Base-by-base conservation (phyloP, 495 filamentous ascomycete genomes). In the Xylaria telfairii region DNA sequence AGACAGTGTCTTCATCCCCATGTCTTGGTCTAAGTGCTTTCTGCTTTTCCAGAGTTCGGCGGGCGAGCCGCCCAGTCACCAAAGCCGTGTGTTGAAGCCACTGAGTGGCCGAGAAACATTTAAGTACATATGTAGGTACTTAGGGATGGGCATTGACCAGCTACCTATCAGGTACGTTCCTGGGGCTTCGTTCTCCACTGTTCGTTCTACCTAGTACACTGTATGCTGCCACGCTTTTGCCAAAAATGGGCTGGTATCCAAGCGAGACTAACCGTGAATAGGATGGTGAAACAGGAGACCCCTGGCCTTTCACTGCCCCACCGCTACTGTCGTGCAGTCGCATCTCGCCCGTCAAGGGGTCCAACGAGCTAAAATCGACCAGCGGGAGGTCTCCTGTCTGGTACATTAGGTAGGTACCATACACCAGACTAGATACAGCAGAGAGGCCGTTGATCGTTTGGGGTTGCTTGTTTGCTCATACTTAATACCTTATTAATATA, bases 241-340 rank as follows among this genome's bases (percentile, higher is more conserved):
- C 56, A 49, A 37, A 61, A 41, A 28, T 32, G 44, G 51, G 28
- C 34, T 68, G 39, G 32, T 30, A 9, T 60, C 39, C 41, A 44
- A 28, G 15, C 24, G 1, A 28, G 44, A 42, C 67, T 69, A 69
- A 69, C 67, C 46, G 41, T 7, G 46, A 54, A 21, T n/a, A 30
- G 53, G 56, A 69, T 63, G 59, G 54, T 69, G 67, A 69, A 69
- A 69, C 67, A 46, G 15, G 54, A 24, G 42, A n/a, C 32, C 44
- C 67, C 57, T 69, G 44, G 26, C 8, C 26, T 30, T 24, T 28
- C 51, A 15, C n/a, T 63, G 39, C 39, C 13, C 60, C 17, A n/a
- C 59, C 59, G n/a, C 61, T 44, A 34, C 3, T 21, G 1, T 8
- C 49, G 2, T 17, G n/a, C 1, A 54, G 56, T 59, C 30, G 28